These are phyloP conservation scores for Xylariaceae sp. DNA, from an alignment of 2,329 filamentous ascomycete genomes.

Conservation along the genomic window DNA sequence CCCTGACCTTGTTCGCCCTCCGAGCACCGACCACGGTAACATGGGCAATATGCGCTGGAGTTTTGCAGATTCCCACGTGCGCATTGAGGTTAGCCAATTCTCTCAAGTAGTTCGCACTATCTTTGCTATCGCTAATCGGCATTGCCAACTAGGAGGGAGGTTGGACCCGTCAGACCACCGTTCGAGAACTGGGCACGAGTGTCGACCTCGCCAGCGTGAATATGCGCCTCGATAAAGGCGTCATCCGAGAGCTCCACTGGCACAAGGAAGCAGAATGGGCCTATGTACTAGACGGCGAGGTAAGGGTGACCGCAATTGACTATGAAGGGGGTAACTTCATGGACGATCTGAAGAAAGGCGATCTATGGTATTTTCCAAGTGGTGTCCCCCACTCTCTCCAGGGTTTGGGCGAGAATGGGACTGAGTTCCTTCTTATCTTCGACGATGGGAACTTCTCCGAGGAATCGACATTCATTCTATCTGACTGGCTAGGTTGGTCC, in stretches of 20 bases:
- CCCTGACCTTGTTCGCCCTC: slow-evolving; percentile 68
- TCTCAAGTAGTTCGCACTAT: not conserved
- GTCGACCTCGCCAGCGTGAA: slow-evolving; percentile 73
- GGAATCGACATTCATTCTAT: slow-evolving; percentile 67
- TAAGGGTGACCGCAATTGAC: slow-evolving; percentile 69
- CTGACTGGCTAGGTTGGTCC: slow-evolving; percentile 63
- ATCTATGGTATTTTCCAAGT: slow-evolving; percentile 77
- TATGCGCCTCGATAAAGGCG: slow-evolving; percentile 70
- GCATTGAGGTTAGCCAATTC: slow-evolving; percentile 52
- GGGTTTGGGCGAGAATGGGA: slow-evolving; percentile 62
- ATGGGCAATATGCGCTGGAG: slow-evolving; percentile 71
- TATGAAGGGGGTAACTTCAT: slow-evolving; percentile 73
- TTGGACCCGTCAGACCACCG: slow-evolving; percentile 72
- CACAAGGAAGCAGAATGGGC: slow-evolving; percentile 79
- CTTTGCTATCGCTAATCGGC: not conserved
- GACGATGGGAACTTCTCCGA: slow-evolving; percentile 46
- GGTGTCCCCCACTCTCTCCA: slow-evolving; percentile 76
- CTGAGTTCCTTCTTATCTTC: slow-evolving; percentile 57
- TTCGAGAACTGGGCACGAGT: slow-evolving; percentile 60
- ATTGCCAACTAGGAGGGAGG: slow-evolving; percentile 56
- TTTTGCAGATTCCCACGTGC: slow-evolving; percentile 60
- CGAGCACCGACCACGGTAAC: slow-evolving; percentile 68
- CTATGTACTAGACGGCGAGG: slow-evolving; percentile 66
- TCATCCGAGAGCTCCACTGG: slow-evolving; percentile 76
- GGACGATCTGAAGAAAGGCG: slow-evolving; percentile 71